These are phyloP conservation scores for Spiraea crenata DNA, from an alignment of 331 rosid species.

Conservation along the genomic window DNA sequence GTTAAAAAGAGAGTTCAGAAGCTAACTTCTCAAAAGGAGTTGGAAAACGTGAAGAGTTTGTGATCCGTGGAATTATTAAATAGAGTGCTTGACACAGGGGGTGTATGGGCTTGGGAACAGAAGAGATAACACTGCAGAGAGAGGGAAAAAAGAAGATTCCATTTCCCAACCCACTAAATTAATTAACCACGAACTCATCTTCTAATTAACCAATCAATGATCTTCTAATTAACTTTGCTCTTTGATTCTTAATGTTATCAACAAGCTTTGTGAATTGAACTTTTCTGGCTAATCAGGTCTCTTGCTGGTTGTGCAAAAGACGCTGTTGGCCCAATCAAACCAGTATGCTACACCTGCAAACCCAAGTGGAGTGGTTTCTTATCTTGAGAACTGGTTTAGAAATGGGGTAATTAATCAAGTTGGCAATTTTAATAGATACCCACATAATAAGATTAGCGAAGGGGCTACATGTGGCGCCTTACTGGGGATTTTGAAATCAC, in stretches of 20 bases:
- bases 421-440: background rate
- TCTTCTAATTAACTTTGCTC: too few relatives aligned
- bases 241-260: too few relatives aligned
- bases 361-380: constrained; percentile 8
- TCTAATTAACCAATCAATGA: constrained; percentile 33
- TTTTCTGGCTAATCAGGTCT: constrained; percentile 1
- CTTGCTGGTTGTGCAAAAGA: background rate
- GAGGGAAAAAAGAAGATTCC: constrained; percentile 30
- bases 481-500: too few relatives aligned
- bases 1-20: constrained; percentile 36
- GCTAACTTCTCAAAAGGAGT: constrained; percentile 35
- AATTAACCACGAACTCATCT: constrained; percentile 4
- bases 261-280: constrained; percentile 1
- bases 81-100: constrained; percentile 40
- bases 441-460: too few relatives aligned
- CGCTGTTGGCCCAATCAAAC: background rate
- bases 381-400: constrained; percentile 5
- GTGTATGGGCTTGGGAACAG: constrained; percentile 77
- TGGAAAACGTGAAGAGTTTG: constrained; percentile 53
- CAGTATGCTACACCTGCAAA: background rate
- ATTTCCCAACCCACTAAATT: constrained; percentile 46
- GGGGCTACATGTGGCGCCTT: too few relatives aligned
- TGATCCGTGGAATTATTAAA: constrained; percentile 31
- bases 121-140: constrained; percentile 51
- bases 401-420: constrained; percentile 10